Evolutionary conservation across 2,329 filamentous ascomycete genomes (phyloP), one percentile per base, ranked within the genome.

Genomic region (Coniochaeta sp.): DNA sequence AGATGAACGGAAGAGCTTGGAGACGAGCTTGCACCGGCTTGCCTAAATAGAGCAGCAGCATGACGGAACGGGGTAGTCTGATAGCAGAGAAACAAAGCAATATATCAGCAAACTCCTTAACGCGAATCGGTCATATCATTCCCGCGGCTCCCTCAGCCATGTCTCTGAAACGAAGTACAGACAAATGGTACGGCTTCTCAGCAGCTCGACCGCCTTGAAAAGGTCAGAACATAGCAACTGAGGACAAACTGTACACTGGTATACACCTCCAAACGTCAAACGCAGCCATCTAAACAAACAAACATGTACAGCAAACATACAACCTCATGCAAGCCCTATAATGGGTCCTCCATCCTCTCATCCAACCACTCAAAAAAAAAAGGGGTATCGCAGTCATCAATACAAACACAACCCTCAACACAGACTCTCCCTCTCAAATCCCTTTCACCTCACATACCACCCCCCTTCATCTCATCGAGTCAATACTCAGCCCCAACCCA

Each of bases 401-500:
- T 17, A 16, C 7, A 9, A n/a, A 14, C n/a, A 47, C 3, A 9
- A 40, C n/a, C 38, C 10, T n/a, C 38, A 19, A 55, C 52, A 36
- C 16, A 19, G 9, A 5, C 30, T n/a, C 34, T 32, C 54, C n/a
- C 47, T 52, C 24, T 30, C 22, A 52, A n/a, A 50, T 22, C 22
- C 10, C 12, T 8, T 50, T 8, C 24, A 26, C 7, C 22, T 28
- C 22, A 30, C n/a, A 55, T 26, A 55, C 28, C 12, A 14, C 34
- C 17, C 12, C 24, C 26, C 26, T 34, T 26, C 26, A 2, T 16
- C 4, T n/a, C 32, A 12, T 36, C 34, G 8, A 32, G 5, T 57
- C 55, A 69, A 60, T 67, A 67, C 58, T 66, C 67, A 14, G 66
- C 66, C 36, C 67, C 67, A 6, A 68, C 64, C 66, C 66, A 69